Percentiles rank a stretch among this genome's conserved stretches.
These are phyloP conservation scores for Thuidium tamariscinum DNA, from an alignment of 225 moss, liverwort and hornwort species.

Conservation along the genomic window DNA sequence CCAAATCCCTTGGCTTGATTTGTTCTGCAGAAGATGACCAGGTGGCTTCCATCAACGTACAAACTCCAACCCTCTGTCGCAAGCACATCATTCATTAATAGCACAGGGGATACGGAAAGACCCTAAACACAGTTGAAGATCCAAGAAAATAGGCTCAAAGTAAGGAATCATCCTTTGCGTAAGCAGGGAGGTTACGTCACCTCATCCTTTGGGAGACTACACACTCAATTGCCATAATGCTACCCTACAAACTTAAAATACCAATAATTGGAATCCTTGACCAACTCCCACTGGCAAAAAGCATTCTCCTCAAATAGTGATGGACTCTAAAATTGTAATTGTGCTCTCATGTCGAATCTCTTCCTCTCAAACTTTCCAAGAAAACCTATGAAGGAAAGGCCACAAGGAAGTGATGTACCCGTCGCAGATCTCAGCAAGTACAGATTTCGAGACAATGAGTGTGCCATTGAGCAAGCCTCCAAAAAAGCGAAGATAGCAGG, in stretches of 20 bases:
- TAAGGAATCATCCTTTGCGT: background rate
- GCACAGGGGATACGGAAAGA: background rate
- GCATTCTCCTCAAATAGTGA: background rate
- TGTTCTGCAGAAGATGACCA: conserved; percentile 55
- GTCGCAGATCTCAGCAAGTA: conserved; percentile 69
- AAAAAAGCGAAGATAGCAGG: conserved; percentile 65
- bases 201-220: background rate
- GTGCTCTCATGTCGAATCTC: background rate
- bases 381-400: background rate
- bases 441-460: conserved; percentile 67
- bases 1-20: conserved; percentile 85
- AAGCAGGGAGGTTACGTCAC: background rate
- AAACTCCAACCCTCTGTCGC: conserved; percentile 31
- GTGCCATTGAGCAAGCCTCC: conserved; percentile 86
- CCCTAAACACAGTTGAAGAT: background rate
- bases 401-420: conserved; percentile 27
- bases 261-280: background rate
- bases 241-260: background rate
- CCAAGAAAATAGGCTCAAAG: background rate
- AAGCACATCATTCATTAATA: conserved; percentile 10
- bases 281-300: background rate
- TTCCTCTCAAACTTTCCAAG: background rate
- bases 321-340: background rate
- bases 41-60: conserved; percentile 32
- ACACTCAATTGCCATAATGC: background rate